Conservation (phyloP, 2,329 filamentous ascomycete species). For the Lizonia empirigonia region DNA sequence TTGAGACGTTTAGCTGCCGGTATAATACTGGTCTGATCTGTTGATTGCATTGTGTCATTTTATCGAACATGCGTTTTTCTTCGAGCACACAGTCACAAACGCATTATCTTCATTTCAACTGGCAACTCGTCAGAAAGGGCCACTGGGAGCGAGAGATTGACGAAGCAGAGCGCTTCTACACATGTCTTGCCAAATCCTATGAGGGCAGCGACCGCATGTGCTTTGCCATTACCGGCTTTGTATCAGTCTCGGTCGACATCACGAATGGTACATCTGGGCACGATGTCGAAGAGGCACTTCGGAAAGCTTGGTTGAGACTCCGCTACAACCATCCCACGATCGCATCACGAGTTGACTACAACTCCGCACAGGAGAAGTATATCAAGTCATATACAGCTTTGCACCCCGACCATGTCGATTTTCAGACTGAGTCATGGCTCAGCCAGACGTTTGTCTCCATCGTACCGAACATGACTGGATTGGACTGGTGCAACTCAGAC, state of each 20-base stretch:
- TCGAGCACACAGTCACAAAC: neutral
- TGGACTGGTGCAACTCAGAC: slow-evolving; percentile 46
- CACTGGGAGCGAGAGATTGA: slow-evolving; percentile 48
- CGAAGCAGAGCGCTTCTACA: slow-evolving; percentile 53
- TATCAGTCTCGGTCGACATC: slow-evolving; percentile 29
- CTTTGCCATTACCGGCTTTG: slow-evolving; percentile 52
- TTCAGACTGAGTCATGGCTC: slow-evolving; percentile 32
- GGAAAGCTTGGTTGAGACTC: slow-evolving; percentile 44
- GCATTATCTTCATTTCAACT: slow-evolving; percentile 7
- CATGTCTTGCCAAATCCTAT: slow-evolving; percentile 43
- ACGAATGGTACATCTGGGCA: neutral
- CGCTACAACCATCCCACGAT: slow-evolving; percentile 46
- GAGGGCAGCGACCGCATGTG: slow-evolving; percentile 49
- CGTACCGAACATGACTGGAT: slow-evolving; percentile 28
- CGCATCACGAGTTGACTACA: slow-evolving; percentile 32
- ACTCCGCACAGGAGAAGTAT: slow-evolving; percentile 5
- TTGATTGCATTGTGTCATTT: no score
- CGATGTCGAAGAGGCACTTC: slow-evolving; percentile 38
- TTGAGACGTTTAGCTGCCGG: no score
- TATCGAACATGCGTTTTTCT: no score
- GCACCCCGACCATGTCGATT: slow-evolving; percentile 9
- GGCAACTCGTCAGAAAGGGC: neutral
- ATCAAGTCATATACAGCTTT: slow-evolving; percentile 4
- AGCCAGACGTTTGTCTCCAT: slow-evolving; percentile 39
- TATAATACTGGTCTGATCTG: no score